Conservation (phyloP, 805 yeast species). For the Gaillardinia entomophila region DNA sequence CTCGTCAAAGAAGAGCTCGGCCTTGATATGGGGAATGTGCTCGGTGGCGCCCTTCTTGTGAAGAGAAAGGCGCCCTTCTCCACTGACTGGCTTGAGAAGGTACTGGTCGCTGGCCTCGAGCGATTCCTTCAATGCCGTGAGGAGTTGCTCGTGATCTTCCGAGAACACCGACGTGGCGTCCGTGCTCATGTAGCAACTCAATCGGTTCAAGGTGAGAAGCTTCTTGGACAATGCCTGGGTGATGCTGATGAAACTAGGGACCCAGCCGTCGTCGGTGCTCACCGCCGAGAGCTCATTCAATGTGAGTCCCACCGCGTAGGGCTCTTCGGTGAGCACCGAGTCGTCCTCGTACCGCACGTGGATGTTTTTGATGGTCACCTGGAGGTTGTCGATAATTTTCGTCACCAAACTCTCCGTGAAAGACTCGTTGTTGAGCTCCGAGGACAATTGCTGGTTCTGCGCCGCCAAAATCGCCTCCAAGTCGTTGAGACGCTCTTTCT, state of each 20-base stretch:
- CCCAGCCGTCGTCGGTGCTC: conserved; percentile 82
- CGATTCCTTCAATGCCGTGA: conserved; percentile 42
- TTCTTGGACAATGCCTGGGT: conserved; percentile 66
- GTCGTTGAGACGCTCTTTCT: conserved; percentile 59
- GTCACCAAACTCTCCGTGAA: conserved; percentile 84
- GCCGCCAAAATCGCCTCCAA: conserved; percentile 60
- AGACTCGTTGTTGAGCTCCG: conserved; percentile 56
- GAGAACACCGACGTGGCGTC: conserved; percentile 44
- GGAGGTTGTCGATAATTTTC: conserved; percentile 88
- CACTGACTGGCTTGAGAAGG: conserved; percentile 81
- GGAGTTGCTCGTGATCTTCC: conserved; percentile 44
- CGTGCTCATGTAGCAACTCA: conserved; percentile 83
- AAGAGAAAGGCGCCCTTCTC: conserved; percentile 74
- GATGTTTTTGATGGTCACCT: conserved; percentile 83
- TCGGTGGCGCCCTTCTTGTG: conserved; percentile 76
- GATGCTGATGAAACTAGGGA: conserved; percentile 75
- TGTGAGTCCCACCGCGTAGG: conserved; percentile 80
- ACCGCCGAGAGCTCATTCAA: conserved; percentile 85
- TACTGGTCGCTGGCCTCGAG: conserved; percentile 42
- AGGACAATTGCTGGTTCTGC: conserved; percentile 20
- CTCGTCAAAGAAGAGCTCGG: conserved; percentile 79
- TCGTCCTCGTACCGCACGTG: conserved; percentile 90
- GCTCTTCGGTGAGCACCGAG: conserved; percentile 59
- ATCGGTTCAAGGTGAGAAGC: conserved; percentile 63
- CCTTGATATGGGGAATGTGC: conserved; percentile 58